Conservation (phyloP, 140 eudicot species). For the Cichorium intybus region DNA sequence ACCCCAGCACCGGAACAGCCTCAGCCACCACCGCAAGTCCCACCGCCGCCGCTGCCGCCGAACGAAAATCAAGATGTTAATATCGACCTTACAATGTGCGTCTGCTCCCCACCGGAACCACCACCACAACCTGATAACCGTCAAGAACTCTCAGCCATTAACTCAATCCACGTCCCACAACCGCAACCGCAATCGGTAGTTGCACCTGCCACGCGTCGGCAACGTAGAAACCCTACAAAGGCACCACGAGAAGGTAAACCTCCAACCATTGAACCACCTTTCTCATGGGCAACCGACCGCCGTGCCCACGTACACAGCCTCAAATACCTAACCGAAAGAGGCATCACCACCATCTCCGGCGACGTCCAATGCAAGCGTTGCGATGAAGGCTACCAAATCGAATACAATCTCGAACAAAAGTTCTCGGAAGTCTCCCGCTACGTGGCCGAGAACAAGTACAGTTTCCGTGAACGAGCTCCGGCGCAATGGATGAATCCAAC, state of each 20-base stretch:
- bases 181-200: background rate
- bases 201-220: conserved; percentile 8
- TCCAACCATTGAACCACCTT: conserved; percentile 33
- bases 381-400: conserved; percentile 17
- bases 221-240: conserved; percentile 21
- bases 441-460: conserved; percentile 13
- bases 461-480: conserved; percentile 44
- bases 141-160: background rate
- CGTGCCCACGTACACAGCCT: conserved; percentile 39
- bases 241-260: conserved; percentile 28
- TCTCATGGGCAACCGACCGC: conserved; percentile 42
- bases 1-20: background rate
- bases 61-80: background rate
- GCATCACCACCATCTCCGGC: conserved; percentile 30
- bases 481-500: conserved; percentile 30
- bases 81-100: conserved; percentile 4
- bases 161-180: background rate
- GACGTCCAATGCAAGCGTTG: conserved; percentile 53
- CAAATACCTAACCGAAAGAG: background rate
- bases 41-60: background rate
- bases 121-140: background rate
- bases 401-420: conserved; percentile 38
- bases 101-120: background rate
- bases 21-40: background rate
- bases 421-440: conserved; percentile 18